A percentile compares a stretch with the other conserved stretches of the same genome.
These are phyloP conservation scores for Xylaria cubensis DNA, from an alignment of 495 filamentous ascomycete genomes.

Conservation along the genomic window DNA sequence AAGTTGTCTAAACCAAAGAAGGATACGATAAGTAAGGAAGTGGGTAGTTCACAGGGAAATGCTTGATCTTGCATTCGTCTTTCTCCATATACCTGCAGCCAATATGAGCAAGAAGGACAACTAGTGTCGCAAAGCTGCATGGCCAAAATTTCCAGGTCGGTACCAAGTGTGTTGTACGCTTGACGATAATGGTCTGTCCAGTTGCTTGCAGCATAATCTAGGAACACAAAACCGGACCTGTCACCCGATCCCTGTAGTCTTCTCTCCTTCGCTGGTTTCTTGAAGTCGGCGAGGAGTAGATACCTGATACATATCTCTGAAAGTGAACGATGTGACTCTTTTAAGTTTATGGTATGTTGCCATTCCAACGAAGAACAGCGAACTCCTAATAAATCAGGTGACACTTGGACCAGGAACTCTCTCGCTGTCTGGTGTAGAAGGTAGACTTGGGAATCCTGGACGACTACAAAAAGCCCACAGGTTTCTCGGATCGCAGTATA, in stretches of 20 bases:
- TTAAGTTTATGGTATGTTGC: background rate
- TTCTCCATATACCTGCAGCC: background rate
- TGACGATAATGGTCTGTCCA: background rate
- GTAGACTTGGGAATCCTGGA: background rate
- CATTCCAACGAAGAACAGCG: background rate
- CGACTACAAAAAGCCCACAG: background rate
- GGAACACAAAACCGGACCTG: background rate
- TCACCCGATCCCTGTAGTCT: too few relatives aligned
- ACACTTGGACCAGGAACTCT: background rate
- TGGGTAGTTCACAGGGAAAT: background rate
- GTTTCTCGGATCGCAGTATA: background rate
- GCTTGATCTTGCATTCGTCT: background rate
- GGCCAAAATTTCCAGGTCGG: background rate
- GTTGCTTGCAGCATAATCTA: background rate
- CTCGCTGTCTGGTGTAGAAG: background rate
- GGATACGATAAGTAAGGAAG: background rate
- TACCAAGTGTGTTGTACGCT: background rate
- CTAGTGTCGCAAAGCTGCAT: background rate
- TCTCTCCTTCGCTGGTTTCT: too few relatives aligned
- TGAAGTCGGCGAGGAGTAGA: background rate
- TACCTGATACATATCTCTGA: background rate
- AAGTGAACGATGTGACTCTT: background rate
- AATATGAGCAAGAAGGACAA: background rate
- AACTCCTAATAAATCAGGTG: background rate
- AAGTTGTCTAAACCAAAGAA: background rate